Conservation (phyloP, 495 filamentous ascomycete species). For the Lasiosphaeris hirsuta region DNA sequence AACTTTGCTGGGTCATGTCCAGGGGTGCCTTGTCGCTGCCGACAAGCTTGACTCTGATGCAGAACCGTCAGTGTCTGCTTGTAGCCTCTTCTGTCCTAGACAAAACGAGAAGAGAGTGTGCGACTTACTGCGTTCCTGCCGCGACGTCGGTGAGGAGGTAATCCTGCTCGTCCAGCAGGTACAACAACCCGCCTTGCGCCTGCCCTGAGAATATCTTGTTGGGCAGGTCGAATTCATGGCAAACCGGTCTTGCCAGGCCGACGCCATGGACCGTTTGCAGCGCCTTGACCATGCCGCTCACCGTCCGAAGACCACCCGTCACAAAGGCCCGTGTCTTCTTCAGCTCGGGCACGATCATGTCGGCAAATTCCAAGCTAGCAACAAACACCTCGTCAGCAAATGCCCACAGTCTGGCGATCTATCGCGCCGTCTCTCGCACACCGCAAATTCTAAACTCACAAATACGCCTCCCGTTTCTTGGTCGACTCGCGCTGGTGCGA, state of each 20-base stretch:
- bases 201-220: slow-evolving; percentile 24
- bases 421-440: too few relatives aligned
- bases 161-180: not conserved
- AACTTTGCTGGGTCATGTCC: not conserved
- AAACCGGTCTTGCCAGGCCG: slow-evolving; percentile 52
- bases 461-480: slow-evolving; percentile 59
- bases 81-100: too few relatives aligned
- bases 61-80: not conserved
- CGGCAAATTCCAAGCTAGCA: slow-evolving; percentile 54
- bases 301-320: slow-evolving; percentile 61
- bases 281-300: slow-evolving; percentile 59
- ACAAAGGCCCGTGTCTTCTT: slow-evolving; percentile 55
- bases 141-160: not conserved
- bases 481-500: slow-evolving; percentile 52
- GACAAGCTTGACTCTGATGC: not conserved
- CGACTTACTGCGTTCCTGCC: not conserved
- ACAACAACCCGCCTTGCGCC: not conserved
- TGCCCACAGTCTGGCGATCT: too few relatives aligned
- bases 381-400: too few relatives aligned
- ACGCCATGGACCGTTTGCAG: slow-evolving; percentile 55
- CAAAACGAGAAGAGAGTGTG: not conserved
- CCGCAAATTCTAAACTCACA: slow-evolving; percentile 22
- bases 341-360: slow-evolving; percentile 54
- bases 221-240: slow-evolving; percentile 51
- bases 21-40: not conserved